phyloP scores from a whole-genome alignment of 768 basidiomycete species.

The Crucibulum laeve region DNA sequence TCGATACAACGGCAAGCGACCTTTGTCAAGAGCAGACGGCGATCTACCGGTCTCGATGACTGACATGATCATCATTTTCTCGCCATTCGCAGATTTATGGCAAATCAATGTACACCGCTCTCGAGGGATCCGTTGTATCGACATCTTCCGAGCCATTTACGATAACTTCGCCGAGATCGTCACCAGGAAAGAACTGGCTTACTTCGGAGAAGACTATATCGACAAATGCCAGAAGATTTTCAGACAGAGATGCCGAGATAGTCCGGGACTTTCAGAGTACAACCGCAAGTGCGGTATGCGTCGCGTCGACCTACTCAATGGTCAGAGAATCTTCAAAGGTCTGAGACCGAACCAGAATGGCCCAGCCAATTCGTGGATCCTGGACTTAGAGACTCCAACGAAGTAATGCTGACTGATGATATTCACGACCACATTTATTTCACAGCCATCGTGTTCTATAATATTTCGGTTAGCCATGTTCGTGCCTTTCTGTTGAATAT shows the following conservation, averaged over 20 bases:
- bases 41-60: constrained; percentile 40
- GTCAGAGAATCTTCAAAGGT: constrained; percentile 50
- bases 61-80: constrained; percentile 47
- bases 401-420: not conserved
- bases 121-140: constrained; percentile 45
- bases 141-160: constrained; percentile 58
- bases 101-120: constrained; percentile 37
- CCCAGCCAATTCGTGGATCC: constrained; percentile 25
- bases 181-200: constrained; percentile 33
- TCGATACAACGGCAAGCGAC: constrained; percentile 11
- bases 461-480: too few species aligned
- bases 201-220: constrained; percentile 21
- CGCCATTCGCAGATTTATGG: constrained; percentile 29
- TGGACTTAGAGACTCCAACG: constrained; percentile 13
- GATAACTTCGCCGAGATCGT: constrained; percentile 41
- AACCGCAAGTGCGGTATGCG: constrained; percentile 45
- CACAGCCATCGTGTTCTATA: too few species aligned
- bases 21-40: constrained; percentile 32
- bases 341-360: constrained; percentile 30
- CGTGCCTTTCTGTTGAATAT: too few species aligned
- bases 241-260: constrained; percentile 39
- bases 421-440: too few species aligned
- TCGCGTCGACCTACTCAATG: constrained; percentile 51
- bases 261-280: constrained; percentile 32
- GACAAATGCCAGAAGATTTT: constrained; percentile 37